phyloP scores from a whole-genome alignment of 495 filamentous ascomycete genomes.

The Poronia punctata region DNA sequence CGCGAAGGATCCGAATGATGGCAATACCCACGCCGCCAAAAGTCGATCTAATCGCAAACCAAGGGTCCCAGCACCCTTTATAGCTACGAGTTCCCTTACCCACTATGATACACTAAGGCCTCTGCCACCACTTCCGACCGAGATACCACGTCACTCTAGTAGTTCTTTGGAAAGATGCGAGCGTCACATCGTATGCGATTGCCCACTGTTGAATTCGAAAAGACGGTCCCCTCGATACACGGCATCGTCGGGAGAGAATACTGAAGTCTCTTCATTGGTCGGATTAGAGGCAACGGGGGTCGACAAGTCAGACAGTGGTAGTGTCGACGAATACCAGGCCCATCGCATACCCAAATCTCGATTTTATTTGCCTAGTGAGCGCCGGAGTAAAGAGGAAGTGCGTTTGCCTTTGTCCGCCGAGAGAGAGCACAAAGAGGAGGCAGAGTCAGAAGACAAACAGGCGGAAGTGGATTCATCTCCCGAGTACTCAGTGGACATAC shows the following conservation, averaged over 20 bases:
- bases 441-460: slow-evolving; percentile 13
- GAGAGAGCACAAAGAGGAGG: slow-evolving; percentile 17
- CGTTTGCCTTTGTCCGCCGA: background rate
- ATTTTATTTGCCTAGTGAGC: background rate
- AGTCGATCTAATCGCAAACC: slow-evolving; percentile 20
- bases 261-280: slow-evolving; percentile 19
- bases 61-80: slow-evolving; percentile 22
- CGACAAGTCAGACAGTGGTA: no score
- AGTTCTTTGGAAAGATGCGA: slow-evolving; percentile 44
- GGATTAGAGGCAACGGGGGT: no score
- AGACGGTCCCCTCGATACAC: slow-evolving; percentile 24
- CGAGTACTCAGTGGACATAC: slow-evolving; percentile 25
- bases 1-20: slow-evolving; percentile 20
- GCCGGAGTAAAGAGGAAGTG: background rate
- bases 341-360: slow-evolving; percentile 7
- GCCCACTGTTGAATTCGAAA: slow-evolving; percentile 14
- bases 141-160: slow-evolving; percentile 39
- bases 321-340: slow-evolving; percentile 13
- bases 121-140: slow-evolving; percentile 34
- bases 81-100: slow-evolving; percentile 35
- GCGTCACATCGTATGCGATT: slow-evolving; percentile 18
- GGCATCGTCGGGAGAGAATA: slow-evolving; percentile 20
- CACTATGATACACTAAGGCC: slow-evolving; percentile 30
- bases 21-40: slow-evolving; percentile 20
- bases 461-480: slow-evolving; percentile 12